Conservation (phyloP, 495 filamentous ascomycete species). For the Aspergillus sparsus region DNA sequence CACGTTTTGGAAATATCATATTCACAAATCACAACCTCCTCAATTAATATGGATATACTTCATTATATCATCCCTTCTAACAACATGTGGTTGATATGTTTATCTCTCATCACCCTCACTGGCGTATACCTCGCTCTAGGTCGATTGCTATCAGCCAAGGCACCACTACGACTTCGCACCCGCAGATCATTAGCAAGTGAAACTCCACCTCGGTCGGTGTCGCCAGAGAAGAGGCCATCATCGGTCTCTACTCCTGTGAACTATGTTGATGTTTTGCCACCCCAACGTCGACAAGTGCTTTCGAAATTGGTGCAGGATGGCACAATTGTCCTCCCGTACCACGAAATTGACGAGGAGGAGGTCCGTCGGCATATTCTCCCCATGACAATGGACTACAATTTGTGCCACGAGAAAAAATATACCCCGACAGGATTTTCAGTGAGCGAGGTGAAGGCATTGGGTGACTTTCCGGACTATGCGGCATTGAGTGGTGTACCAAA, state of each 20-base stretch:
- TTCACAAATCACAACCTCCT: background rate
- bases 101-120: slow-evolving; percentile 28
- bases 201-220: slow-evolving; percentile 60
- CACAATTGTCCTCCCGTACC: slow-evolving; percentile 19
- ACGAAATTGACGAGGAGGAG: slow-evolving; percentile 35
- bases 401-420: slow-evolving; percentile 42
- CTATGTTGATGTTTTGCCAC: slow-evolving; percentile 56
- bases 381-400: slow-evolving; percentile 46
- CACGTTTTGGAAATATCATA: too few relatives aligned
- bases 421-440: slow-evolving; percentile 64
- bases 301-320: slow-evolving; percentile 27
- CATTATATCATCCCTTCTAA: too few relatives aligned
- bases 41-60: slow-evolving; percentile 2
- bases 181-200: slow-evolving; percentile 44
- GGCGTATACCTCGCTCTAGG: slow-evolving; percentile 25
- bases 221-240: slow-evolving; percentile 48
- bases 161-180: slow-evolving; percentile 23
- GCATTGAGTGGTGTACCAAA: slow-evolving; percentile 75
- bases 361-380: slow-evolving; percentile 40
- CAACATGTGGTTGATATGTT: slow-evolving; percentile 29
- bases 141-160: slow-evolving; percentile 8
- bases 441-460: slow-evolving; percentile 70
- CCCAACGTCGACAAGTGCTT: slow-evolving; percentile 56
- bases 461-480: slow-evolving; percentile 84
- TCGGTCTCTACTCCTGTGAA: slow-evolving; percentile 32